These are phyloP conservation scores for Wickerhamiella cacticola DNA, from an alignment of 805 yeast genomes.

Conservation along the genomic window DNA sequence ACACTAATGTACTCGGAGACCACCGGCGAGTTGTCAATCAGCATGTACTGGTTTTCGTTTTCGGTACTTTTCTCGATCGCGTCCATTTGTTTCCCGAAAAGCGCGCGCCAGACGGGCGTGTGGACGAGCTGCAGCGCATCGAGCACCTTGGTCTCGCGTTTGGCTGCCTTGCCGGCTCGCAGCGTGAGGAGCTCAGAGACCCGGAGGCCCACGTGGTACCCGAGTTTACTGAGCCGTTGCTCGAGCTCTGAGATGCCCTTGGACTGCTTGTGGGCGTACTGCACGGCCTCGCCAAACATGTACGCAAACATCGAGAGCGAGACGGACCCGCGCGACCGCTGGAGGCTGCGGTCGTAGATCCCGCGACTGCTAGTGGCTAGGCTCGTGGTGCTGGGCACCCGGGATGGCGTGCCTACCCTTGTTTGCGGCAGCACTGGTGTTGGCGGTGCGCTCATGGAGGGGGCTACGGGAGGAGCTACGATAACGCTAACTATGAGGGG, in stretches of 20 bases:
- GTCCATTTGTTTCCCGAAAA: constrained; percentile 66
- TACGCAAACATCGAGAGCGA: constrained; percentile 55
- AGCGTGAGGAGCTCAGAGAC: constrained; percentile 55
- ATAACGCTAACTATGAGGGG: too few species aligned
- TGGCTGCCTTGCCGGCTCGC: constrained; percentile 54
- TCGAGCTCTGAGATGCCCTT: constrained; percentile 57
- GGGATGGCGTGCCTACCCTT: background rate
- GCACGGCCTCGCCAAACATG: constrained; percentile 57
- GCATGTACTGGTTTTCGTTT: constrained; percentile 60
- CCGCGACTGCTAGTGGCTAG: constrained; percentile 4
- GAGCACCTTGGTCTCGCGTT: constrained; percentile 53
- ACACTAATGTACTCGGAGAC: constrained; percentile 61
- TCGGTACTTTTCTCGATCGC: constrained; percentile 62
- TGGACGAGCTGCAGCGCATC: constrained; percentile 64
- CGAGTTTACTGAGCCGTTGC: constrained; percentile 51
- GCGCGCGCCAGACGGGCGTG: constrained; percentile 55
- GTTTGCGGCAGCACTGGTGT: constrained; percentile 1
- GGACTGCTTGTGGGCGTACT: constrained; percentile 48
- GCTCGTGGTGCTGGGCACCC: background rate
- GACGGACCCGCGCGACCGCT: constrained; percentile 54
- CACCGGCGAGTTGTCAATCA: constrained; percentile 61
- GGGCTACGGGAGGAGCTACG: too few species aligned
- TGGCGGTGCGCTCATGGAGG: constrained; percentile 10
- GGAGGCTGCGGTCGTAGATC: constrained; percentile 59
- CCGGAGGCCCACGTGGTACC: constrained; percentile 66